These are phyloP conservation scores for Eucalyptus decipiens DNA, from an alignment of 345 rosid genomes.

Conservation along the genomic window DNA sequence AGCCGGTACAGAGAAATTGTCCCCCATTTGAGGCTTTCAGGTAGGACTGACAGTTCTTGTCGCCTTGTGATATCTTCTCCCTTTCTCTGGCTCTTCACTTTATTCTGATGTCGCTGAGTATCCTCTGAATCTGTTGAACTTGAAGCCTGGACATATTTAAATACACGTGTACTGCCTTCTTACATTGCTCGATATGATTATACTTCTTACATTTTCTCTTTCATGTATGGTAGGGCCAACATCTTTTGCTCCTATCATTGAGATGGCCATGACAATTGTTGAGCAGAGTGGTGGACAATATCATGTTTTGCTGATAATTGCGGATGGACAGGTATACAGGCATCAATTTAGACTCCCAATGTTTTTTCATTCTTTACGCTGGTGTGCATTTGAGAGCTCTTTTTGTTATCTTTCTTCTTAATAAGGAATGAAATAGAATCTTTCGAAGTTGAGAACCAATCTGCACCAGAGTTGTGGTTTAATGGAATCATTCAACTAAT, in stretches of 20 bases:
- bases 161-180: background rate
- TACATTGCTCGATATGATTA: background rate
- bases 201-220: background rate
- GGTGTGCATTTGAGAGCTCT: background rate
- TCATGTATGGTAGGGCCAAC: constrained; percentile 35
- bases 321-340: constrained; percentile 48
- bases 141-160: background rate
- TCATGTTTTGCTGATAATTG: constrained; percentile 59
- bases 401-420: background rate
- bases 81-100: background rate
- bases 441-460: background rate
- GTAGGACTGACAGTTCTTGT: background rate
- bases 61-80: background rate
- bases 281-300: constrained; percentile 65
- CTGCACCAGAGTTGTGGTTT: background rate
- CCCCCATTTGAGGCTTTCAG: constrained; percentile 46
- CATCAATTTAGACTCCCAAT: background rate
- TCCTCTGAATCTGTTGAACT: background rate
- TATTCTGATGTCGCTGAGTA: background rate
- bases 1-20: constrained; percentile 38
- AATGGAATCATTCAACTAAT: background rate
- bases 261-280: constrained; percentile 52
- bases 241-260: constrained; percentile 50
- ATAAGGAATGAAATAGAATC: background rate
- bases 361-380: background rate